Evolutionary conservation across 805 yeast genomes (phyloP).

Genomic region (Hanseniaspora singularis): DNA sequence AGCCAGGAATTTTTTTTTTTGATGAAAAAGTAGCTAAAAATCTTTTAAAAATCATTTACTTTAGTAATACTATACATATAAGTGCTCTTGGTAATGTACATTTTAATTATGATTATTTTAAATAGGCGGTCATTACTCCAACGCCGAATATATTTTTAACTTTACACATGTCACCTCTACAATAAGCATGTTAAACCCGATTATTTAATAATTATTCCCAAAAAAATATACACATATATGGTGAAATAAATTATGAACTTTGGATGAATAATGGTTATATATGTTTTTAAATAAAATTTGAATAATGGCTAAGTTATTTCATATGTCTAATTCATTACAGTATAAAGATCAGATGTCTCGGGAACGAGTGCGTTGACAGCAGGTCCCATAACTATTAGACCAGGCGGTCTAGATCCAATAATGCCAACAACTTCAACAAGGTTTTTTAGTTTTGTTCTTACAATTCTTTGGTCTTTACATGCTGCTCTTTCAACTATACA

Average conservation of each 20-base stretch:
- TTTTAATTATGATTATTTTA: background rate
- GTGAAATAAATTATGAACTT: too few relatives aligned
- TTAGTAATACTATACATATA: background rate
- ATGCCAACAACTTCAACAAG: conserved; percentile 63
- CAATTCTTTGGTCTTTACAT: conserved; percentile 82
- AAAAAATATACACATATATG: too few relatives aligned
- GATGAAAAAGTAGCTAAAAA: background rate
- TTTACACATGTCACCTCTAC: too few relatives aligned
- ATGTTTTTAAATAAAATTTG: too few relatives aligned
- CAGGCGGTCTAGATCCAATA: conserved; percentile 86
- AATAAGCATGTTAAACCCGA: too few relatives aligned
- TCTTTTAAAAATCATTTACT: conserved; percentile 2
- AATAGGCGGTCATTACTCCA: background rate
- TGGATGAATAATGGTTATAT: too few relatives aligned
- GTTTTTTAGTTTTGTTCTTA: conserved; percentile 56
- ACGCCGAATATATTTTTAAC: too few relatives aligned
- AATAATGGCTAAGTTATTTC: too few relatives aligned
- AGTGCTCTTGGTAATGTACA: background rate
- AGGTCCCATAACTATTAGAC: conserved; percentile 68
- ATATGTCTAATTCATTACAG: too few relatives aligned
- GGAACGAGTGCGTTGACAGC: conserved; percentile 48
- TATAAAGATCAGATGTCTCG: conserved; percentile 20
- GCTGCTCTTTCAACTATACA: conserved; percentile 84
- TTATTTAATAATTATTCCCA: too few relatives aligned
- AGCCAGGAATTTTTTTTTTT: conserved; percentile 18